Evolutionary conservation across 352 stramenopile genomes (phyloP).

Genomic region (Globisporangium apiculatum): DNA sequence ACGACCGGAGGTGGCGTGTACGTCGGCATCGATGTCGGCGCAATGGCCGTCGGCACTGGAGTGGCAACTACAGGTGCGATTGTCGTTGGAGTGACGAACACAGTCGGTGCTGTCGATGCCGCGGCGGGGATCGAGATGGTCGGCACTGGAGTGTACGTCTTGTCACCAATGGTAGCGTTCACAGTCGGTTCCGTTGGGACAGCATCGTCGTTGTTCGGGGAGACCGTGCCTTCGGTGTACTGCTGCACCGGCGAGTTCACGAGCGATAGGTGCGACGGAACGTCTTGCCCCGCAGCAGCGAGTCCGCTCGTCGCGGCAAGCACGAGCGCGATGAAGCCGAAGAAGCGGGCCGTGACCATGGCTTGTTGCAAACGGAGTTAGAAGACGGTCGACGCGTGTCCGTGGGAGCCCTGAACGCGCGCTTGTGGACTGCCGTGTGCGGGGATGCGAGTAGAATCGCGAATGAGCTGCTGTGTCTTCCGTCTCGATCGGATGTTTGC

Average conservation of each 20-base stretch:
- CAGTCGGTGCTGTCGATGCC: not conserved
- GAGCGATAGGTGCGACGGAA: not conserved
- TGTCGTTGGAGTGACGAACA: not conserved
- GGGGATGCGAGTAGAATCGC: not conserved
- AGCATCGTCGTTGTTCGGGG: not conserved
- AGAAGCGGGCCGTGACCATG: constrained; percentile 10
- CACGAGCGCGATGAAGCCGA: constrained; percentile 4
- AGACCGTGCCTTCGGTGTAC: constrained; percentile 5
- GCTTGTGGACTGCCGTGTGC: not conserved
- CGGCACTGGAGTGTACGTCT: not conserved
- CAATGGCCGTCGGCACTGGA: not conserved
- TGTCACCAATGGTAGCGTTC: not conserved
- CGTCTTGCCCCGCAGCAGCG: not conserved
- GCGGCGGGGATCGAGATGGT: not conserved
- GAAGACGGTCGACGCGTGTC: not conserved
- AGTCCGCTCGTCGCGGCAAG: constrained; percentile 4
- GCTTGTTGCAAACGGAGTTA: not conserved
- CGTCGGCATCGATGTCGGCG: not conserved
- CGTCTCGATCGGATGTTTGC: not conserved
- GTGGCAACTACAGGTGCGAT: not conserved
- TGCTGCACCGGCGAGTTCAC: not conserved
- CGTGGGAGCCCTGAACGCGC: not conserved
- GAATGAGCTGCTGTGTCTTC: constrained; percentile 1
- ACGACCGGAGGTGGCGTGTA: constrained; percentile 2
- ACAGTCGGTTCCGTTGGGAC: not conserved